Evolutionary conservation across 805 yeast species (phyloP), one percentile per base, ranked within the genome.

Genomic region (Komagataella mondaviorum): DNA sequence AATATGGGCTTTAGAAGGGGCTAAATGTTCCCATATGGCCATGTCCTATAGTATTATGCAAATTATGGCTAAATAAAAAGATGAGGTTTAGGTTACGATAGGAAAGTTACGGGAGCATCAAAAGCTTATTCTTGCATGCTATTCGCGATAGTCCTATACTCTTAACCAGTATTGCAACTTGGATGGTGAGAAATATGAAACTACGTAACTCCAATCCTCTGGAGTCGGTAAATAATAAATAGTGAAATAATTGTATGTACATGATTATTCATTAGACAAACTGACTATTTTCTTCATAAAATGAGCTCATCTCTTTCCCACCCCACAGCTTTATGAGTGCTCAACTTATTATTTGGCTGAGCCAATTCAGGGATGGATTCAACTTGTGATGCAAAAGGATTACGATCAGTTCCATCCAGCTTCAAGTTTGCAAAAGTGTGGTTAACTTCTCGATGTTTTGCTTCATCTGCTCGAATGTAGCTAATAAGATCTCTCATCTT

Each of bases 381-480:
- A 18, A 72, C 64, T 36, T 70, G 64, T 48, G 77, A 60, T 44
- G 77, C 88, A 63, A 78, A 84, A 12, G 90, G 90, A 60, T 84
- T 84, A 58, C 88, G 72, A 61, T 84, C 88, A 1, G 48, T 50
- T 39, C 63, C 64, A 30, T 64, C 63, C n/a, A 55, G 55, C 46
- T 61, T 60, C 57, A 83, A 71, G 58, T 83, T 83, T 12, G 86
- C 89, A 59, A 83, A 73, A 0, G 89, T 84, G 59, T 83, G 90
- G 65, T 83, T 84, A 24, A 84, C 89, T 60, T 84, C 90, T 63
- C 90, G 73, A 61, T 83, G 89, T 62, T 83, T 83, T 45, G 88
- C 83, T 63, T 83, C 90, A 59, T 83, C 90, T 1, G 90, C 90
- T 55, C 89, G 73, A 22, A 84, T 70, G 56, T 80, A 73, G 53